phyloP scores from a whole-genome alignment of 306 rosid genomes.

The Castanopsis chinensis region DNA sequence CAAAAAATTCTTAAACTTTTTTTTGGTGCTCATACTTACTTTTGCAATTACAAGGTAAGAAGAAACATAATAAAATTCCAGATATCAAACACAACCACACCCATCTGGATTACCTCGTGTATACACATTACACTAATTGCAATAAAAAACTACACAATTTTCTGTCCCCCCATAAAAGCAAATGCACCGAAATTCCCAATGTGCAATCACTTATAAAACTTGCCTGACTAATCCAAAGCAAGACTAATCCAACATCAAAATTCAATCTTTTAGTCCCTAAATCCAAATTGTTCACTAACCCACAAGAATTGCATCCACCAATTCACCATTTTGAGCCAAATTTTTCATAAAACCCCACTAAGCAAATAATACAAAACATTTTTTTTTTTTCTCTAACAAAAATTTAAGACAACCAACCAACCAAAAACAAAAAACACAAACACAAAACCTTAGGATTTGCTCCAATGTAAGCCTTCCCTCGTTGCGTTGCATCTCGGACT shows the following conservation, averaged over 20 bases:
- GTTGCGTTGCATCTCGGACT: conserved; percentile 88
- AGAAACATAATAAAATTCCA: too few relatives aligned
- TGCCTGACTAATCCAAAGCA: neutral
- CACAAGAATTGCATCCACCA: conserved; percentile 3
- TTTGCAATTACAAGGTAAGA: too few relatives aligned
- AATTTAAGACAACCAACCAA: conserved; percentile 1
- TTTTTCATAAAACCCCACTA: neutral
- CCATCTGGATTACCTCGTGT: neutral
- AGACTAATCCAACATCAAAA: neutral
- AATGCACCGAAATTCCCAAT: neutral
- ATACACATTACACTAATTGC: neutral
- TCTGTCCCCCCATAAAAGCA: neutral
- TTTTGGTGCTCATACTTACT: neutral
- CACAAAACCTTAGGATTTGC: conserved; percentile 85
- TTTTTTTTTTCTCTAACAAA: neutral
- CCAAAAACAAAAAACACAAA: neutral
- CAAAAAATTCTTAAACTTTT: neutral
- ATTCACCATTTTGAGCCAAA: neutral
- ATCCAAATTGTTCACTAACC: neutral
- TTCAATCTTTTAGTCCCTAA: neutral
- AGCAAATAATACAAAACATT: neutral
- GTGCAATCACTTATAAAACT: neutral
- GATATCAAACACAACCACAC: neutral
- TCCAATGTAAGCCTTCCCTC: conserved; percentile 97
- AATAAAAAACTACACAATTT: neutral